Percentiles rank a stretch among this genome's conserved stretches.
These are phyloP conservation scores for Teratosphaeria destructans DNA, from an alignment of 2,329 filamentous ascomycete genomes.

Conservation along the genomic window DNA sequence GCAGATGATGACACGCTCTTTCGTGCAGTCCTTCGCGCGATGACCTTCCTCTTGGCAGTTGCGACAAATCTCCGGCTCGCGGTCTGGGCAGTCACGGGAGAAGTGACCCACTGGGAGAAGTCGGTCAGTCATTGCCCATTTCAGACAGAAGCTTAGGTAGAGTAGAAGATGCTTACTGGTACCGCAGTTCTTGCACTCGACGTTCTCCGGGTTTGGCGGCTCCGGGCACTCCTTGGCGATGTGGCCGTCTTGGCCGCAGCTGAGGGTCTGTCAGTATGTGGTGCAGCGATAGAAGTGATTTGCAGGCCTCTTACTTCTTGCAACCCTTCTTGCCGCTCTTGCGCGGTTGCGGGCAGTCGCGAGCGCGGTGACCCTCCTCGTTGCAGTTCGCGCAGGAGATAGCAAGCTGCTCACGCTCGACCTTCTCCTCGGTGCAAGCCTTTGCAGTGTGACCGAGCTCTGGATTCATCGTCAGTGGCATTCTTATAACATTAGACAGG, in stretches of 20 bases:
- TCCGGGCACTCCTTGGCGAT: slow-evolving; percentile 31
- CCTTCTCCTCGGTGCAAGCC: slow-evolving; percentile 39
- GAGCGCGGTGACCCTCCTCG: slow-evolving; percentile 44
- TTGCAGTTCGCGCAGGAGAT: slow-evolving; percentile 44
- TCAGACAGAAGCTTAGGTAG: neutral
- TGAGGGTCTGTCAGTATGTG: neutral
- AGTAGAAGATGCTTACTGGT: slow-evolving; percentile 22
- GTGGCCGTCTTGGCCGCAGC: slow-evolving; percentile 34
- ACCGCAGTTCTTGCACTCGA: slow-evolving; percentile 25
- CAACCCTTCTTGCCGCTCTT: slow-evolving; percentile 7
- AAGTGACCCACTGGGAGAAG: slow-evolving; percentile 22
- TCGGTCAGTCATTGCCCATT: neutral
- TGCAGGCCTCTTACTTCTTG: slow-evolving; percentile 39
- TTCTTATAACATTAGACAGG: neutral
- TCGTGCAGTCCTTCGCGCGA: slow-evolving; percentile 22
- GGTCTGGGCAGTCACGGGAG: slow-evolving; percentile 23
- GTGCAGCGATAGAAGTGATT: neutral
- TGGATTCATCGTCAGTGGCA: slow-evolving; percentile 9
- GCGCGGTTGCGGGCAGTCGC: slow-evolving; percentile 51
- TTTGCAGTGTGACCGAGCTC: slow-evolving; percentile 40
- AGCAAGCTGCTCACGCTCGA: slow-evolving; percentile 29
- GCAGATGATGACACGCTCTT: slow-evolving; percentile 25
- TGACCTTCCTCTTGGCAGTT: slow-evolving; percentile 26
- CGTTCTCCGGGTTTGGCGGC: slow-evolving; percentile 25
- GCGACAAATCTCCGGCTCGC: slow-evolving; percentile 21